Percentiles rank a stretch among this genome's conserved stretches.
These are phyloP conservation scores for apple (Malus domestica) DNA, from an alignment of 306 rosid genomes.

Conservation along the genomic window DNA sequence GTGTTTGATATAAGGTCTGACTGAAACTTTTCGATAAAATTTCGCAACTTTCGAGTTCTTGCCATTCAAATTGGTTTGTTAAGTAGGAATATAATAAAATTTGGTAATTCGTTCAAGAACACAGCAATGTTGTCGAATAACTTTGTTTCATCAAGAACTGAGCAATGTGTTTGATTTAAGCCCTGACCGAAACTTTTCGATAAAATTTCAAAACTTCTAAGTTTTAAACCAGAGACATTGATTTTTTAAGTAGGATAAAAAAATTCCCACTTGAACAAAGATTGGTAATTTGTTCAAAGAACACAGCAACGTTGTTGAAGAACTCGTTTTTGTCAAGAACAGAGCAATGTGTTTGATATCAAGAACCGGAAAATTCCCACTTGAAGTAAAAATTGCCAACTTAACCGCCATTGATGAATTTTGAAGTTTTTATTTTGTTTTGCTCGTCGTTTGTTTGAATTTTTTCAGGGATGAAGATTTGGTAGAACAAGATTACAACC, in stretches of 20 bases:
- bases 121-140: too few species aligned
- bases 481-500: not conserved
- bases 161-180: not conserved
- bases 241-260: too few species aligned
- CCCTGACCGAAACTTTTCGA: not conserved
- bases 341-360: too few species aligned
- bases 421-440: not conserved
- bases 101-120: not conserved
- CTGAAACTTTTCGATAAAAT: not conserved
- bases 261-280: too few species aligned
- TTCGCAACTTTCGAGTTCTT: not conserved
- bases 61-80: too few species aligned
- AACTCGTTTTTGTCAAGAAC: too few species aligned
- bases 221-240: not conserved
- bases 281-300: too few species aligned
- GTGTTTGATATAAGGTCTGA: not conserved
- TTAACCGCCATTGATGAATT: not conserved
- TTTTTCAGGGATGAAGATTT: not conserved
- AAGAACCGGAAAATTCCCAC: not conserved
- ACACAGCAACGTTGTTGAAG: too few species aligned
- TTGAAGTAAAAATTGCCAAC: not conserved
- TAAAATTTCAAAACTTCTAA: too few species aligned
- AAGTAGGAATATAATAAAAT: too few species aligned
- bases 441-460: not conserved
- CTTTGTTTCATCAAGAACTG: too few species aligned